Percentiles rank a stretch among this genome's conserved stretches.
Evolutionary conservation across 306 rosid species (phyloP).

Genomic region (Prinsepia uniflora): DNA sequence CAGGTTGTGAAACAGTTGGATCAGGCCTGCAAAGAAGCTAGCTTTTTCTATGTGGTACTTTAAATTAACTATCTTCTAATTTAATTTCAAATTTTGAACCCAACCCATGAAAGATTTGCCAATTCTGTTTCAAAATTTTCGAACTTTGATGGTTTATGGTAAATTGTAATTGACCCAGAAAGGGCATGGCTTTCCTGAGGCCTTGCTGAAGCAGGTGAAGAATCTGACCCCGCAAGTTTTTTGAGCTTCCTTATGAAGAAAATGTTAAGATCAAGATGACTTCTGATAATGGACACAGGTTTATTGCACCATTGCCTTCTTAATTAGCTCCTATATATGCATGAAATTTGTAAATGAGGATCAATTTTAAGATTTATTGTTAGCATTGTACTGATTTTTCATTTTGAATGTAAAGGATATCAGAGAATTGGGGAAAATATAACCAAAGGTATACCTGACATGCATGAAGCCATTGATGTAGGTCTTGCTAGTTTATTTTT

Average conservation of each 20-base stretch:
- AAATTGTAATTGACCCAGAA: slow-evolving; percentile 39
- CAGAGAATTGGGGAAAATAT: slow-evolving; percentile 73
- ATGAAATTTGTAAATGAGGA: neutral
- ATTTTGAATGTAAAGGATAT: slow-evolving; percentile 67
- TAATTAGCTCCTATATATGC: no score
- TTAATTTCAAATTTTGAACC: neutral
- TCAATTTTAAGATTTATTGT: slow-evolving; percentile 11
- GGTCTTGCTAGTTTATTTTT: no score
- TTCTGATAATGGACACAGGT: slow-evolving; percentile 64
- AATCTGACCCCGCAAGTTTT: slow-evolving; percentile 57
- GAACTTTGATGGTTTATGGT: neutral
- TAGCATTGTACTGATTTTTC: slow-evolving; percentile 8
- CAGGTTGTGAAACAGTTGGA: slow-evolving; percentile 71
- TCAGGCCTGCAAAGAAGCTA: slow-evolving; percentile 79
- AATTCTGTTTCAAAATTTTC: slow-evolving; percentile 2
- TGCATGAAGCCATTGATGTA: slow-evolving; percentile 95
- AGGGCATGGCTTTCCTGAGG: slow-evolving; percentile 75
- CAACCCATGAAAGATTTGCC: neutral
- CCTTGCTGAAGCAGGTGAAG: slow-evolving; percentile 55
- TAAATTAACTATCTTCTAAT: no score
- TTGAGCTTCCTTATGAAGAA: slow-evolving; percentile 75
- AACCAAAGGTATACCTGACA: slow-evolving; percentile 71
- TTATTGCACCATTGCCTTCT: no score
- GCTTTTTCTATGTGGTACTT: slow-evolving; percentile 89
- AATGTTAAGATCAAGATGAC: slow-evolving; percentile 69